Evolutionary conservation across 2,329 filamentous ascomycete genomes (phyloP).

Genomic region (Penicillium sp.): DNA sequence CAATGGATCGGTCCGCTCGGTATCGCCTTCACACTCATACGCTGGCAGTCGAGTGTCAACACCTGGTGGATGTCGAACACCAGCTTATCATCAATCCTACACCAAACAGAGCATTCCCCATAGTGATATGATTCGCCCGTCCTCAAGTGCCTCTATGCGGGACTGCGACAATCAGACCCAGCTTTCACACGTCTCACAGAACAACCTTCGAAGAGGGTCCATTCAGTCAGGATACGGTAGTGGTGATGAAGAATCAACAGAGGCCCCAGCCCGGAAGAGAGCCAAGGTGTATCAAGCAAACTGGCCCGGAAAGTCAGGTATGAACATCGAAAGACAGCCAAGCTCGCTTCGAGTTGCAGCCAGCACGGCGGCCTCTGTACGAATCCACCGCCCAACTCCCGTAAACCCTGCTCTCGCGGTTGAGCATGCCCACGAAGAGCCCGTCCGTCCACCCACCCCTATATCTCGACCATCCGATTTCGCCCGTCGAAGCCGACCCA

Average conservation of each 20-base stretch:
- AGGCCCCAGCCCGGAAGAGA: slow-evolving; percentile 69
- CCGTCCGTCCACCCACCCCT: slow-evolving; percentile 49
- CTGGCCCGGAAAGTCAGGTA: slow-evolving; percentile 66
- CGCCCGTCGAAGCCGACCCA: slow-evolving; percentile 33
- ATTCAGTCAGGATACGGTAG: slow-evolving; percentile 65
- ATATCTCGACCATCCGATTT: slow-evolving; percentile 38
- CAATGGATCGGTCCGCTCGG: slow-evolving; percentile 35
- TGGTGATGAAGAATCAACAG: slow-evolving; percentile 65
- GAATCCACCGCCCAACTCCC: slow-evolving; percentile 73
- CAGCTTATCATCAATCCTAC: slow-evolving; percentile 30
- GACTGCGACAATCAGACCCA: slow-evolving; percentile 34
- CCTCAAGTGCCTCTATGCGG: slow-evolving; percentile 59
- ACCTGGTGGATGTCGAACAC: slow-evolving; percentile 31
- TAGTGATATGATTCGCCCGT: slow-evolving; percentile 56
- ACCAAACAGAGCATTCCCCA: slow-evolving; percentile 26
- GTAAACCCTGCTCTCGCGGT: slow-evolving; percentile 40
- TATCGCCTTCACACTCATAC: slow-evolving; percentile 42
- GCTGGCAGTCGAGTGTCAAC: slow-evolving; percentile 42
- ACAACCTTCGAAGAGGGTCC: slow-evolving; percentile 35
- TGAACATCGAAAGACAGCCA: slow-evolving; percentile 66
- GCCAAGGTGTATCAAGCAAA: slow-evolving; percentile 74
- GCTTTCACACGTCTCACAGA: slow-evolving; percentile 23
- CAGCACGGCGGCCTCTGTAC: slow-evolving; percentile 83
- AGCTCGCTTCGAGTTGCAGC: slow-evolving; percentile 87
- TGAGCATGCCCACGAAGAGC: slow-evolving; percentile 42